Percentiles rank a stretch among this genome's conserved stretches.
Evolutionary conservation across 768 basidiomycete species (phyloP).

Genomic region (Macrocybe gigantea): DNA sequence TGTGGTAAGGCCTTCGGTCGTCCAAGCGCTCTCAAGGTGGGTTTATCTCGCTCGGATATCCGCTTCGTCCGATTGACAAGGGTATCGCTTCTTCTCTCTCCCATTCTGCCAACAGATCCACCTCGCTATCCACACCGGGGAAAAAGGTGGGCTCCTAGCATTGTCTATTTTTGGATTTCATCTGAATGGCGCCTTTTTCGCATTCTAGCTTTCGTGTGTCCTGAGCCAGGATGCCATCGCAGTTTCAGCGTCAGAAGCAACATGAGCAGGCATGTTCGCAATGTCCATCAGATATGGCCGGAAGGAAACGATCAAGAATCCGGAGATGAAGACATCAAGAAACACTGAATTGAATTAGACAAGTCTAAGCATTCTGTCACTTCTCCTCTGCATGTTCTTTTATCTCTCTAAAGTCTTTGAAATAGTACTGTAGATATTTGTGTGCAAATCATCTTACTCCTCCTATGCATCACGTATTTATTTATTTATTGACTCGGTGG

Average conservation of each 20-base stretch:
- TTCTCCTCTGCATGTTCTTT: no score
- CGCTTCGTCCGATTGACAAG: background rate
- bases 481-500: no score
- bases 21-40: slow-evolving; percentile 18
- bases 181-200: slow-evolving; percentile 1
- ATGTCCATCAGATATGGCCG: slow-evolving; percentile 18
- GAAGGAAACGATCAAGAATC: slow-evolving; percentile 12
- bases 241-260: slow-evolving; percentile 66
- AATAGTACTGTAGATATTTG: no score
- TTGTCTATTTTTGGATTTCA: slow-evolving; percentile 2
- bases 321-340: slow-evolving; percentile 9
- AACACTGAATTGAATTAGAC: no score
- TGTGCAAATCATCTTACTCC: no score
- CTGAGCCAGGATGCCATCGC: slow-evolving; percentile 58
- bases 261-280: slow-evolving; percentile 61
- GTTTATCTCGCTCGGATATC: background rate
- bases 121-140: slow-evolving; percentile 18
- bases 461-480: no score
- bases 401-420: no score
- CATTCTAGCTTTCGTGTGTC: slow-evolving; percentile 49
- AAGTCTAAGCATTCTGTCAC: no score
- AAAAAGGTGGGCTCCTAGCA: slow-evolving; percentile 13
- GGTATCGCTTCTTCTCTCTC: background rate
- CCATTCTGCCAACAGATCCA: slow-evolving; percentile 10
- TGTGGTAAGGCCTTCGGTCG: slow-evolving; percentile 17